Evolutionary conservation across 2,329 filamentous ascomycete species (phyloP), one percentile per base, ranked within the genome.

Genomic region (Xylariomycetidae sp.): DNA sequence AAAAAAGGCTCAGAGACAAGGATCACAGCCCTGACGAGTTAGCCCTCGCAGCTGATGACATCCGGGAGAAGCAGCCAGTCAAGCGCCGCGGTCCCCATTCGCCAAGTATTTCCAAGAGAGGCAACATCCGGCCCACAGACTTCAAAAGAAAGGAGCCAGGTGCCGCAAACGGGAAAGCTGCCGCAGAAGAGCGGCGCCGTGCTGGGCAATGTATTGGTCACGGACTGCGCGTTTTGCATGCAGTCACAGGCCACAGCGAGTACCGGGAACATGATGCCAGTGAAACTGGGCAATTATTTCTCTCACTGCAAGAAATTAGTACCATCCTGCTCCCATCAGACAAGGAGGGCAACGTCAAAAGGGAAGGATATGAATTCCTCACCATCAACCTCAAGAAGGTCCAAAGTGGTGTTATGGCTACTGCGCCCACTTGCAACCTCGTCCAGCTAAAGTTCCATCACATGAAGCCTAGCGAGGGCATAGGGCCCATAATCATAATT

Each of bases 21-120:
- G 40, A 44, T 25, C 37, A 29, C 5, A 46, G 46, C 19, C 41
- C 42, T 20, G 51, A 53, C 22, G 50, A 53, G 29, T 34, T 54
- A 19, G 44, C 47, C 15, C 31, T 22, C 14, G 39, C 40, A 12
- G 27, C 17, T 8, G 35, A 39, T 19, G 47, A 48, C 18, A 34
- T 45, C 15, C 22, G n/a, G 27, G 32, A 18, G 20, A 38, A 18
- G 13, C 19, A 32, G n/a, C 36, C 38, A 24, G 16, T 31, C 16
- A 48, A 42, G 25, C 36, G 42, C 10, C 35, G n/a, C 6, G 32
- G 30, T 19, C 22, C 28, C 19, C 22, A 31, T 4, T 42, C 49
- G n/a, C 19, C 40, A 14, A 52, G 46, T 29, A 23, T 53, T 27
- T 53, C 49, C 12, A 49, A 26, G 23, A 44, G 31, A 29, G 46